Evolutionary conservation across 169 alveolate species (phyloP).

Genomic region (Plasmodium gonderi): DNA sequence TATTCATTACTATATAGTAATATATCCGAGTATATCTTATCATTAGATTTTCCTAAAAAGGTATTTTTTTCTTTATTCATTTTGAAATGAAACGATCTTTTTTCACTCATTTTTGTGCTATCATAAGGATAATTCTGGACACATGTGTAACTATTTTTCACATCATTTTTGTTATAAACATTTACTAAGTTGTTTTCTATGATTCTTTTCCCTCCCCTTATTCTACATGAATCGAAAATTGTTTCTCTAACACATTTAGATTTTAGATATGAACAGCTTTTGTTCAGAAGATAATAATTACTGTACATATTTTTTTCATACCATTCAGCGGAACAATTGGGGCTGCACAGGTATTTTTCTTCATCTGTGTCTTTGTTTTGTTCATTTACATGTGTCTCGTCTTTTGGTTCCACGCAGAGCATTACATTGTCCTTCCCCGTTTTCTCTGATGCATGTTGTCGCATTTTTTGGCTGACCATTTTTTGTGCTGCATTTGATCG

Average conservation of each 20-base stretch:
- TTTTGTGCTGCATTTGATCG: too few species aligned
- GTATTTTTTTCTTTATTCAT: constrained; percentile 1
- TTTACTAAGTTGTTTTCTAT: neutral
- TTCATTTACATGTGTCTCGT: neutral
- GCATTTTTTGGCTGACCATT: neutral
- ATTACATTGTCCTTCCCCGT: neutral
- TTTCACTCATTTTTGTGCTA: neutral
- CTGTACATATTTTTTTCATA: constrained; percentile 33
- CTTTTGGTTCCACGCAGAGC: neutral
- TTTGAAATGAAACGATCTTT: neutral
- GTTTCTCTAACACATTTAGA: constrained; percentile 23
- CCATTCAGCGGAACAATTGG: neutral
- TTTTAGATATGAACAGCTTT: constrained; percentile 46
- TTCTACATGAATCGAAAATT: constrained; percentile 17
- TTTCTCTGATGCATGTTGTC: neutral
- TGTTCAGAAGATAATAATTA: constrained; percentile 29
- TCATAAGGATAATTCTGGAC: neutral
- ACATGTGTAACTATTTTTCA: neutral
- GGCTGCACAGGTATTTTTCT: neutral
- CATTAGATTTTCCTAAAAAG: neutral
- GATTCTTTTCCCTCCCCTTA: neutral
- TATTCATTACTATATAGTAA: neutral
- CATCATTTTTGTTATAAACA: neutral
- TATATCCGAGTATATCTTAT: neutral
- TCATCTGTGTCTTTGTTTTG: neutral